Evolutionary conservation across 805 yeast genomes (phyloP).

Genomic region (Pichia exigua): DNA sequence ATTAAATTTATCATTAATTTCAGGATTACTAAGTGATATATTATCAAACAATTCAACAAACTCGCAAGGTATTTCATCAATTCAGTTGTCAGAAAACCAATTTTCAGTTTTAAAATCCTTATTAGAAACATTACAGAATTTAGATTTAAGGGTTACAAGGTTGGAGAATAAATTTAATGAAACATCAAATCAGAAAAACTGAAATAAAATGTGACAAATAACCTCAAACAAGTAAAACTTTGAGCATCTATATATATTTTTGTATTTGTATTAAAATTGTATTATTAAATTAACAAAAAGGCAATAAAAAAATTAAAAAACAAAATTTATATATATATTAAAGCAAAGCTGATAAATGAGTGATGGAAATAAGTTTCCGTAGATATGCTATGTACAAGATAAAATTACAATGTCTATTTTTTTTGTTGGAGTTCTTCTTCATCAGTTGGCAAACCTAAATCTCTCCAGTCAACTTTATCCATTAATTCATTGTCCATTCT

Average conservation of each 20-base stretch:
- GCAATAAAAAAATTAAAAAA: no score
- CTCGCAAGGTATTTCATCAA: background rate
- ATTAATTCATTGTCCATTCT: slow-evolving; percentile 67
- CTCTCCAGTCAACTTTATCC: slow-evolving; percentile 31
- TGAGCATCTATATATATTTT: background rate
- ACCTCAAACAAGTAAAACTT: background rate
- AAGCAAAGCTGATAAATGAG: background rate
- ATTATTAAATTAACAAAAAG: background rate
- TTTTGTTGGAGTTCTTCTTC: slow-evolving; percentile 1
- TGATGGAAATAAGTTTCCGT: background rate
- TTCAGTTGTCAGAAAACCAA: slow-evolving; percentile 1
- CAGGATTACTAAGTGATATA: slow-evolving; percentile 4
- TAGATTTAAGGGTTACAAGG: background rate
- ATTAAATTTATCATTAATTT: slow-evolving; percentile 3
- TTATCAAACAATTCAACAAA: slow-evolving; percentile 1
- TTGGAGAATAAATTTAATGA: background rate
- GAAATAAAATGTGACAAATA: background rate
- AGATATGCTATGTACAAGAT: background rate
- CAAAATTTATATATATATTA: no score
- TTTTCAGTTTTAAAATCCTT: background rate
- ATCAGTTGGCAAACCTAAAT: slow-evolving; percentile 31
- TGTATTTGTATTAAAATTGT: background rate
- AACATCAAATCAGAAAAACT: background rate
- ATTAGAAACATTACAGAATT: slow-evolving; percentile 2
- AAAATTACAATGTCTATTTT: background rate